phyloP scores from a whole-genome alignment of 441 rosid genomes.

The Lagerstroemia fauriei region DNA sequence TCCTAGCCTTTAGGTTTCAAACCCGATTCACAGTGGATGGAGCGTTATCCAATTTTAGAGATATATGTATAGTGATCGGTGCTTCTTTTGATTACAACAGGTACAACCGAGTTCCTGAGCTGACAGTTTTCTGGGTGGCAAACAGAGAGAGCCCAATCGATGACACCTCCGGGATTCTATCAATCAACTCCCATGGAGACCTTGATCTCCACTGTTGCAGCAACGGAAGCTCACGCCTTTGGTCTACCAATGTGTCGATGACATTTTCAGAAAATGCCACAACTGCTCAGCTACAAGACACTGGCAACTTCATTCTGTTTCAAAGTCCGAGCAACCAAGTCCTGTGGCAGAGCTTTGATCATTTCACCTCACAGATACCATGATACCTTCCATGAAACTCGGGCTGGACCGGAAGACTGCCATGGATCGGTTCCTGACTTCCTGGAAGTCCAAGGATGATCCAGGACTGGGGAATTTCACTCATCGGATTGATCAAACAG shows the following conservation, averaged over 20 bases:
- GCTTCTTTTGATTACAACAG: conserved; percentile 14
- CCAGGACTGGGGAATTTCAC: conserved; percentile 12
- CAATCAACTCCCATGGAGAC: conserved; percentile 16
- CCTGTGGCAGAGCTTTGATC: conserved; percentile 42
- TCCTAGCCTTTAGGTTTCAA: no score
- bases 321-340: conserved; percentile 9
- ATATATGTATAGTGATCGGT: no score
- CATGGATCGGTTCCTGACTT: conserved; percentile 23
- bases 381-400: conserved; percentile 29
- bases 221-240: conserved; percentile 43
- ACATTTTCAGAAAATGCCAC: conserved; percentile 5
- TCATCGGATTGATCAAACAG: background rate
- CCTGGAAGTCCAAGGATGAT: conserved; percentile 15
- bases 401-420: conserved; percentile 24
- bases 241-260: conserved; percentile 53
- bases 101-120: conserved; percentile 11
- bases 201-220: conserved; percentile 1
- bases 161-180: conserved; percentile 43
- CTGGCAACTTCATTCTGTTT: conserved; percentile 31
- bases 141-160: conserved; percentile 58
- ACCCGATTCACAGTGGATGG: no score
- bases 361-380: conserved; percentile 43
- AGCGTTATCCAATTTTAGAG: background rate
- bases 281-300: conserved; percentile 27
- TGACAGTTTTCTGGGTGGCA: conserved; percentile 62